phyloP scores from a whole-genome alignment of 2,329 filamentous ascomycete genomes.

The Chaetomium sp. region DNA sequence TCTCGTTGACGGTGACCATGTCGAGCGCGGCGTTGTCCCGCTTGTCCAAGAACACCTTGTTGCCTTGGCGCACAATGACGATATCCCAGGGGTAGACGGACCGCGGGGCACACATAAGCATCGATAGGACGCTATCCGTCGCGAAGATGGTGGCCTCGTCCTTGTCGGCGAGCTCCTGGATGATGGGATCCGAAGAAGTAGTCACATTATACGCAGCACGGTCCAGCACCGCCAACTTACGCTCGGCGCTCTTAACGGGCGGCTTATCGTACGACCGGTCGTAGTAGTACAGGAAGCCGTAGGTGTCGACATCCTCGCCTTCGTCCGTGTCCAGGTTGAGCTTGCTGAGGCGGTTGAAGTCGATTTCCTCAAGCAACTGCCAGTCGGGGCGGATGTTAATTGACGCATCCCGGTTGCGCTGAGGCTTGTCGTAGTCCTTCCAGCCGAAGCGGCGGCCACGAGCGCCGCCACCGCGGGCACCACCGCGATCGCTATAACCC shows the following conservation, averaged over 20 bases:
- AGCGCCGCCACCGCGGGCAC: slow-evolving; percentile 57
- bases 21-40: slow-evolving; percentile 90
- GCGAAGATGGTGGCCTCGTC: slow-evolving; percentile 95
- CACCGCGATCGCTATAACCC: slow-evolving; percentile 60
- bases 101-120: slow-evolving; percentile 97
- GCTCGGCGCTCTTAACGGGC: slow-evolving; percentile 81
- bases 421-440: slow-evolving; percentile 98
- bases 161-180: slow-evolving; percentile 94
- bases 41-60: slow-evolving; percentile 99
- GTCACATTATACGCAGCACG: slow-evolving; percentile 97
- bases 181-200: slow-evolving; percentile 89
- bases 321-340: slow-evolving; percentile 92
- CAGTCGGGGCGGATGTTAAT: slow-evolving; percentile 96
- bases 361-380: slow-evolving; percentile 94
- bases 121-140: slow-evolving; percentile 93
- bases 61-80: slow-evolving; percentile 83
- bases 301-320: slow-evolving; percentile 89
- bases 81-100: slow-evolving; percentile 99
- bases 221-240: slow-evolving; percentile 81
- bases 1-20: slow-evolving; percentile 98
- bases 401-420: slow-evolving; percentile 90
- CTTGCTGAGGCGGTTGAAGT: slow-evolving; percentile 92
- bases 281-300: slow-evolving; percentile 98
- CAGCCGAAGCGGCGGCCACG: slow-evolving; percentile 89
- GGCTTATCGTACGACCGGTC: slow-evolving; percentile 93